phyloP scores from a whole-genome alignment of 2,329 filamentous ascomycete species.

The Cytospora mali region DNA sequence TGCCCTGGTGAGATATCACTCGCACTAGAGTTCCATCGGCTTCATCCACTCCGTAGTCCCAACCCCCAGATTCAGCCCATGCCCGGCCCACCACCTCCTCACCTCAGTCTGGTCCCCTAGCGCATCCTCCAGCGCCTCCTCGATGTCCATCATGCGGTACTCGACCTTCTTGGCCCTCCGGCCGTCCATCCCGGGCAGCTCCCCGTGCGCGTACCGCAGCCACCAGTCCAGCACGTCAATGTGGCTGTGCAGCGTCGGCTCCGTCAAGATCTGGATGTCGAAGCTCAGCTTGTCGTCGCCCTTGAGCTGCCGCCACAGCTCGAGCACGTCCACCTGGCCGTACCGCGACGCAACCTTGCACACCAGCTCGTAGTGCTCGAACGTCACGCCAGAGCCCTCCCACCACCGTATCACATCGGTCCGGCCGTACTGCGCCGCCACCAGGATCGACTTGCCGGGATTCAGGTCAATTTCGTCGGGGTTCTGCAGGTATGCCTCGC shows the following conservation, averaged over 20 bases:
- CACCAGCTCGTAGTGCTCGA: conserved; percentile 78
- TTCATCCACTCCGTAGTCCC: conserved; percentile 91
- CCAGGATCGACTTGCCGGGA: conserved; percentile 81
- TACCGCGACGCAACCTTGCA: conserved; percentile 83
- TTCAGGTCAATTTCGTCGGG: conserved; percentile 63
- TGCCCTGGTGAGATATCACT: too few species aligned
- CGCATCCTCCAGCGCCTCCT: conserved; percentile 90
- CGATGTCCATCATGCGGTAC: conserved; percentile 94
- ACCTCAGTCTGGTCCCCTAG: conserved; percentile 72
- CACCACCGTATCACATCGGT: conserved; percentile 83
- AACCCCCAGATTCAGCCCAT: conserved; percentile 79
- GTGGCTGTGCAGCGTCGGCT: conserved; percentile 85
- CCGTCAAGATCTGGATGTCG: conserved; percentile 60
- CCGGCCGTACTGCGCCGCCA: conserved; percentile 81
- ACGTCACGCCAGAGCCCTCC: conserved; percentile 78
- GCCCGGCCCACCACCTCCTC: conserved; percentile 83
- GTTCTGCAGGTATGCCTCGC: conserved; percentile 64
- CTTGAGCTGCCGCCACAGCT: conserved; percentile 77
- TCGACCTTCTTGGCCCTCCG: conserved; percentile 72
- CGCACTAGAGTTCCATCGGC: conserved; percentile 65
- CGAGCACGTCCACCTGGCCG: conserved; percentile 80
- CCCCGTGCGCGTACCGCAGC: conserved; percentile 67
- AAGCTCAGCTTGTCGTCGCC: conserved; percentile 55
- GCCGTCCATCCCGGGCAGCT: conserved; percentile 56
- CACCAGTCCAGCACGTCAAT: conserved; percentile 90